Evolutionary conservation across 495 filamentous ascomycete species (phyloP), one percentile per base, ranked within the genome.

Genomic region (Trichoderma reesei): DNA sequence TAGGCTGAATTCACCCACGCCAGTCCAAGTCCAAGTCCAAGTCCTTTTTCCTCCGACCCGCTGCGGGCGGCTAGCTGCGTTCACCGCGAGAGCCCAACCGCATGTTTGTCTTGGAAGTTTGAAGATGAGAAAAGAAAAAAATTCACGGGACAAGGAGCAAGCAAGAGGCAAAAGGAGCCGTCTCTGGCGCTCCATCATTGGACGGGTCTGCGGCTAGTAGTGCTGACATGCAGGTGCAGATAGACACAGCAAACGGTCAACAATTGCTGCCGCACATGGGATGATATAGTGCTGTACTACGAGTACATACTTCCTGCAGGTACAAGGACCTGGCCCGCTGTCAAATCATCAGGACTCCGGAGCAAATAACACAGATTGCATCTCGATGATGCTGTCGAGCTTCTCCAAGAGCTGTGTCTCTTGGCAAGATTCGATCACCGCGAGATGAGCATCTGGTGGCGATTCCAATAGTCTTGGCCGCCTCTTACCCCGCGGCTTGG

Each of bases 351-450:
- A 46, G 13, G 7, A 16, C 26, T 46, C 38, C 38, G 6, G 11
- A 39, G 38, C 38, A 39, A 39, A 39, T 26, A 26, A 26, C 26
- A 26, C 38, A 11, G 38, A 39, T 39, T 39, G 6, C 11, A 11
- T 39, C 38, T 39, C 11, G 38, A 39, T 7, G 38, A 39, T 39
- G 38, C 2, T 18, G 44, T 48, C 7, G 44, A 18, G 13, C 44
- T 48, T 48, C 14, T 39, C 18, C 6, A 48, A 18, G 7, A 48
- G 7, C 5, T 18, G 16, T 5, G 44, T 18, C 6, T 48, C 44
- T 48, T 48, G 44, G 44, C 44, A 48, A 48, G 44, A 48, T 48
- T 48, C 44, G 44, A 48, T 18, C 44, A 48, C 38, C 11, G 44
- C 26, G 44, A 48, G 18, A 18, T 7, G 16, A 26, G 41, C 13